Conservation (phyloP, 192 early-diverging fungal genomes). For the Chytriomyces confervae region DNA sequence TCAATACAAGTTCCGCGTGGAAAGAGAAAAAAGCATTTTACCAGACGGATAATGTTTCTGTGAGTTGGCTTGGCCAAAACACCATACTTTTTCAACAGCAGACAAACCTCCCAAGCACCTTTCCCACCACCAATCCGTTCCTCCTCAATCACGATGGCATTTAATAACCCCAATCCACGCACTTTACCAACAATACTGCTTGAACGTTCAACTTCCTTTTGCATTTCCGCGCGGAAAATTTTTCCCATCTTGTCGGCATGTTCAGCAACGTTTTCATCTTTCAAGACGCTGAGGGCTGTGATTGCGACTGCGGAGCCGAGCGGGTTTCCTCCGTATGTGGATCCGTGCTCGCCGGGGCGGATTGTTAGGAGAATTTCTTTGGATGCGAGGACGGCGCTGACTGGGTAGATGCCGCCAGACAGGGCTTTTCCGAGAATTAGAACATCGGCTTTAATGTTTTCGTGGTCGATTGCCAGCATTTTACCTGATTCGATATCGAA, state of each 20-base stretch:
- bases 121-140: slow-evolving; percentile 70
- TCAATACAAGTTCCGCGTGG: not conserved
- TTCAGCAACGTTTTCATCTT: slow-evolving; percentile 90
- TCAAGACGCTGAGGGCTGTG: slow-evolving; percentile 91
- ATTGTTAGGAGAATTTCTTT: slow-evolving; percentile 63
- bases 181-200: slow-evolving; percentile 49
- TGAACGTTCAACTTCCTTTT: slow-evolving; percentile 74
- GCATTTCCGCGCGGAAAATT: slow-evolving; percentile 80
- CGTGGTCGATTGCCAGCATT: slow-evolving; percentile 93
- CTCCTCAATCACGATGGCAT: slow-evolving; percentile 95
- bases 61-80: slow-evolving; percentile 98
- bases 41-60: slow-evolving; percentile 94
- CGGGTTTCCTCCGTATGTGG: slow-evolving; percentile 97
- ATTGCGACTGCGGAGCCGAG: slow-evolving; percentile 93
- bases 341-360: slow-evolving; percentile 84
- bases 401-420: slow-evolving; percentile 95
- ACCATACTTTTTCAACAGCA: slow-evolving; percentile 90
- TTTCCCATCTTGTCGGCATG: slow-evolving; percentile 77
- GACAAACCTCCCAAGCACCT: slow-evolving; percentile 97
- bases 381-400: slow-evolving; percentile 89
- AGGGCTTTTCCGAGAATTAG: slow-evolving; percentile 98
- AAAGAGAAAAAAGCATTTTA: slow-evolving; percentile 4
- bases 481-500: slow-evolving; percentile 60
- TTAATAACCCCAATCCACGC: slow-evolving; percentile 92
- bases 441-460: slow-evolving; percentile 90